These are phyloP conservation scores for Friedmanniomyces endolithicus DNA, from an alignment of 495 filamentous ascomycete species.

Conservation along the genomic window DNA sequence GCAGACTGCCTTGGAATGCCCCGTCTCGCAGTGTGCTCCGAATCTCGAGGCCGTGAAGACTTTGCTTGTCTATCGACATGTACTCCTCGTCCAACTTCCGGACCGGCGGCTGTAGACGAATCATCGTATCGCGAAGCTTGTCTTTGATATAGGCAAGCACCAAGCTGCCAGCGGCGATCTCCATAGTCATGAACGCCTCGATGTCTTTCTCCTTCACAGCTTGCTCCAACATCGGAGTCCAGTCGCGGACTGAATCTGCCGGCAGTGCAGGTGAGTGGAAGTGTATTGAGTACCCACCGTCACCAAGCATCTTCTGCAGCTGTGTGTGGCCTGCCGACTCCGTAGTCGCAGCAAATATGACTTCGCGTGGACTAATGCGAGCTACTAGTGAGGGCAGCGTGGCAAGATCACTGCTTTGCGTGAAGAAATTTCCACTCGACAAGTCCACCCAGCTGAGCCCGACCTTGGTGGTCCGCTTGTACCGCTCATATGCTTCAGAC, in stretches of 20 bases:
- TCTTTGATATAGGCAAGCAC: constrained; percentile 73
- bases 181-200: constrained; percentile 37
- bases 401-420: constrained; percentile 60
- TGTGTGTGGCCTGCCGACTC: constrained; percentile 8
- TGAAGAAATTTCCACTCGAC: constrained; percentile 87
- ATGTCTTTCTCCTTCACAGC: constrained; percentile 35
- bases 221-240: constrained; percentile 65
- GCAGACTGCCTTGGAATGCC: constrained; percentile 62
- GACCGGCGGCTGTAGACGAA: constrained; percentile 75
- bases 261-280: constrained; percentile 20
- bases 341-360: constrained; percentile 50
- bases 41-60: constrained; percentile 79
- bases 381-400: constrained; percentile 66
- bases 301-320: constrained; percentile 12
- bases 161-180: constrained; percentile 56
- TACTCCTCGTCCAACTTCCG: constrained; percentile 58
- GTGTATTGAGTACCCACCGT: constrained; percentile 40
- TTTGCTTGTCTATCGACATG: constrained; percentile 86
- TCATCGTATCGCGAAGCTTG: constrained; percentile 61
- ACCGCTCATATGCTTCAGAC: background rate
- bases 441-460: constrained; percentile 91
- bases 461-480: constrained; percentile 31
- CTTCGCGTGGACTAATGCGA: constrained; percentile 71
- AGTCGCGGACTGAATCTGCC: constrained; percentile 44
- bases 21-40: constrained; percentile 67